phyloP scores from a whole-genome alignment of 306 rosid species.

The Fragaria vesca region DNA sequence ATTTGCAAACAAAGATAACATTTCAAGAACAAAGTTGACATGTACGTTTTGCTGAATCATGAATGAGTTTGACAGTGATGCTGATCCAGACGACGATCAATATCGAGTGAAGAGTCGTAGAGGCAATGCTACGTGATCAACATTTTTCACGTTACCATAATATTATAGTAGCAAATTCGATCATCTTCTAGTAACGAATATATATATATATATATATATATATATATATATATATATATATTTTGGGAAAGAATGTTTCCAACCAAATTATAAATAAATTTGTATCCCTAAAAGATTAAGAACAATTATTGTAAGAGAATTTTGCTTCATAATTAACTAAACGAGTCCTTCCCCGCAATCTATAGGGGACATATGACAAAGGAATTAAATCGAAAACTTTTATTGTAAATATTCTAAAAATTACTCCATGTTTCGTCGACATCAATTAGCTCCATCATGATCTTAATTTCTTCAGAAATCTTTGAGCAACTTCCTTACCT shows the following conservation, averaged over 20 bases:
- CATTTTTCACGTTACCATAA: neutral
- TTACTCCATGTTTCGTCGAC: constrained; percentile 28
- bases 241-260: neutral
- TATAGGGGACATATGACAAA: neutral
- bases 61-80: neutral
- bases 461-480: constrained; percentile 47
- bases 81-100: neutral
- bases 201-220: too few relatives aligned
- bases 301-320: neutral
- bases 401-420: neutral
- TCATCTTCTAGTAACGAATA: neutral
- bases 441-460: neutral
- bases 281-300: neutral
- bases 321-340: neutral
- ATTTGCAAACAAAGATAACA: neutral
- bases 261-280: neutral
- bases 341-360: neutral
- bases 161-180: neutral
- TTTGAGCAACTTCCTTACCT: constrained; percentile 67
- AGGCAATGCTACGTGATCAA: neutral
- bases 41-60: neutral
- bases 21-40: neutral
- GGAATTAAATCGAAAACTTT: neutral
- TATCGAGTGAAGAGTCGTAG: too few relatives aligned
- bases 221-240: too few relatives aligned